Conservation (phyloP, 148 eudicot species). For the Fagopyrum tataricum region DNA sequence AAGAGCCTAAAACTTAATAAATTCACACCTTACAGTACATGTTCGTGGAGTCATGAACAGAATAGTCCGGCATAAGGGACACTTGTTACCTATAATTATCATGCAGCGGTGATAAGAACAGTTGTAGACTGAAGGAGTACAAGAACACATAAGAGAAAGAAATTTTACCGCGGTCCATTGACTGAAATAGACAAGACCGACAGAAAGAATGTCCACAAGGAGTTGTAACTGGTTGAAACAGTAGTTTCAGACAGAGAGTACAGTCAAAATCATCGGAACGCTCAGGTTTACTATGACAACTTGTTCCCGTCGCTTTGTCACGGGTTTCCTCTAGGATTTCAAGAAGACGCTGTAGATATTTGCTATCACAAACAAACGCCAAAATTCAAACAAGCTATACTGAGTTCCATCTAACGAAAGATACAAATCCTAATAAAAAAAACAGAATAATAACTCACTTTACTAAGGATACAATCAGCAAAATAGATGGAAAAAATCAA, state of each 20-base stretch:
- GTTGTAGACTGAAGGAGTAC: background rate
- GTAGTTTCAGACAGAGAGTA: slow-evolving; percentile 84
- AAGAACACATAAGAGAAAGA: slow-evolving; percentile 11
- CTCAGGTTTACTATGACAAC: slow-evolving; percentile 51
- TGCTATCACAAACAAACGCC: slow-evolving; percentile 33
- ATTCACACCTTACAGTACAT: slow-evolving; percentile 65
- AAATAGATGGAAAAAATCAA: background rate
- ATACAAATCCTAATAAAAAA: background rate
- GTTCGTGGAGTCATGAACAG: slow-evolving; percentile 77
- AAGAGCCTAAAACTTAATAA: background rate
- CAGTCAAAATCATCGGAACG: slow-evolving; percentile 92
- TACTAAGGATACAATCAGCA: background rate
- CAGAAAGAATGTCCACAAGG: slow-evolving; percentile 98
- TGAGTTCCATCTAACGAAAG: background rate
- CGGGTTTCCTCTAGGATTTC: slow-evolving; percentile 39
- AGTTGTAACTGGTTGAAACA: slow-evolving; percentile 93
- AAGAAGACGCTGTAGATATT: slow-evolving; percentile 42
- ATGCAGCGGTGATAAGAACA: slow-evolving; percentile 16
- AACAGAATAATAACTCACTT: background rate
- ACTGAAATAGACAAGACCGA: slow-evolving; percentile 90
- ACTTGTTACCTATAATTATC: slow-evolving; percentile 59
- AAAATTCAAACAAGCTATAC: slow-evolving; percentile 5
- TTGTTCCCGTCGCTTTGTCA: slow-evolving; percentile 27
- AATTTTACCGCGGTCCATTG: slow-evolving; percentile 84
- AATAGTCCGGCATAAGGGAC: slow-evolving; percentile 89